Evolutionary conservation across 2,329 filamentous ascomycete species (phyloP), one percentile per base, ranked within the genome.

Genomic region (Ascochyta koolunga): DNA sequence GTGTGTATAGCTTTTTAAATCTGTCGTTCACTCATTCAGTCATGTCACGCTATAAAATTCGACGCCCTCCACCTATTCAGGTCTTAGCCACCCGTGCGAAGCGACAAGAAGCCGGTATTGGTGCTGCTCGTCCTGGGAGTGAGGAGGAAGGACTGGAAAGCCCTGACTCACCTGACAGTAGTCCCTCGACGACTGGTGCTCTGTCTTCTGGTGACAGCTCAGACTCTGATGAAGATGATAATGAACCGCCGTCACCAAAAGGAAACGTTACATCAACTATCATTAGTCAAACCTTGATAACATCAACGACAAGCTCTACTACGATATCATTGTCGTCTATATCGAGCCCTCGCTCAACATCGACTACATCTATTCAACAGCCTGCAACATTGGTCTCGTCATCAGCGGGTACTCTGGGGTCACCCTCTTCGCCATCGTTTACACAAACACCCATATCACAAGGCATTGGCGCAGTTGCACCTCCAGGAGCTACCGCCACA

Each of bases 41-140:
- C 13, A 73, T 73, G 70, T 60, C 61, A 44, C 60, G 61, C 18
- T 68, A 68, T 45, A 64, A 65, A 29, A 64, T 65, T 45, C 64
- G 61, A 44, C 59, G 70, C 4, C 71, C 69, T 25, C 51, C 66
- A 38, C 66, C 69, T 7, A 62, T 74, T 7, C 47, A 56, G 25
- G 45, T 72, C 16, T 25, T 49, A 11, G 55, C 59, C 10, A 60
- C 52, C 8, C 54, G 16, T 22, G 31, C 60, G 21, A 62, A 62
- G 32, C 59, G 69, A 58, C 62, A 71, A 56, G 61, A 50, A 22
- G 44, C 57, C 22, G 48, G 59, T 10, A 44, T 58, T 15, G 58
- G 59, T 36, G 50, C 56, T 46, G 40, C 46, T 27, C 46, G 48
- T 36, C 16, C 47, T 41, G 41, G 47, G 13, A 52, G 46, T 16